These are phyloP conservation scores for Aspergillus glaucus DNA, from an alignment of 2,329 filamentous ascomycete genomes.

Conservation along the genomic window DNA sequence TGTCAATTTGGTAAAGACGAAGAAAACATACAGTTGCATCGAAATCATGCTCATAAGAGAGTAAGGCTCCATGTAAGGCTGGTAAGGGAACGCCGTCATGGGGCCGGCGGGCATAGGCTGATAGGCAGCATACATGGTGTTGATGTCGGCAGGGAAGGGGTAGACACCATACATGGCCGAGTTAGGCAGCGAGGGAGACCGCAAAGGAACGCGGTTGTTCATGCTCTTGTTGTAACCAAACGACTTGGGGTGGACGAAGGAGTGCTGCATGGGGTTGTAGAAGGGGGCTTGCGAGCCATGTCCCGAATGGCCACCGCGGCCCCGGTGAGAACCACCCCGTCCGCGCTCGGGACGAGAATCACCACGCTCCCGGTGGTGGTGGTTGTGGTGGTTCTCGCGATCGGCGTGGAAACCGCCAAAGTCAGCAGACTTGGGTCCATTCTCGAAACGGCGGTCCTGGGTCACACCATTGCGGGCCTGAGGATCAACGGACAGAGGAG, in stretches of 20 bases:
- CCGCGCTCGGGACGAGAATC: constrained; percentile 24
- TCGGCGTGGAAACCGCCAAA: constrained; percentile 25
- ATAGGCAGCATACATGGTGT: constrained; percentile 55
- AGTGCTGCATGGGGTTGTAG: constrained; percentile 35
- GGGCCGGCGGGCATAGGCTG: constrained; percentile 45
- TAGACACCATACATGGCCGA: constrained; percentile 47
- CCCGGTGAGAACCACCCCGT: constrained; percentile 34
- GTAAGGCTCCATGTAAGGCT: constrained; percentile 53
- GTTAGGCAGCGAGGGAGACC: constrained; percentile 58
- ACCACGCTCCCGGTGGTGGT: constrained; percentile 30
- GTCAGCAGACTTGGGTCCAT: constrained; percentile 33
- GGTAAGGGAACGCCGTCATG: constrained; percentile 54
- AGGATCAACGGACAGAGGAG: constrained; percentile 24
- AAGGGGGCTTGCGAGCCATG: constrained; percentile 32
- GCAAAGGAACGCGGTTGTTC: constrained; percentile 43
- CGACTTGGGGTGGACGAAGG: constrained; percentile 35
- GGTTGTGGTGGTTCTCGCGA: constrained; percentile 30
- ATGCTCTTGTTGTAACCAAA: constrained; percentile 35
- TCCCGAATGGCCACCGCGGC: constrained; percentile 33
- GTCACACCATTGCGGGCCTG: constrained; percentile 25
- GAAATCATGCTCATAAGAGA: constrained; percentile 53
- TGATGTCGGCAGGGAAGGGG: constrained; percentile 39
- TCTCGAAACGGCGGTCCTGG: constrained; percentile 34
- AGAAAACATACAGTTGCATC: constrained; percentile 51
- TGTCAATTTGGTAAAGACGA: constrained; percentile 13